A percentile compares a stretch with the other conserved stretches of the same genome.
phyloP scores from a whole-genome alignment of 441 rosid species.

The Bocquillonia castaneifolia region DNA sequence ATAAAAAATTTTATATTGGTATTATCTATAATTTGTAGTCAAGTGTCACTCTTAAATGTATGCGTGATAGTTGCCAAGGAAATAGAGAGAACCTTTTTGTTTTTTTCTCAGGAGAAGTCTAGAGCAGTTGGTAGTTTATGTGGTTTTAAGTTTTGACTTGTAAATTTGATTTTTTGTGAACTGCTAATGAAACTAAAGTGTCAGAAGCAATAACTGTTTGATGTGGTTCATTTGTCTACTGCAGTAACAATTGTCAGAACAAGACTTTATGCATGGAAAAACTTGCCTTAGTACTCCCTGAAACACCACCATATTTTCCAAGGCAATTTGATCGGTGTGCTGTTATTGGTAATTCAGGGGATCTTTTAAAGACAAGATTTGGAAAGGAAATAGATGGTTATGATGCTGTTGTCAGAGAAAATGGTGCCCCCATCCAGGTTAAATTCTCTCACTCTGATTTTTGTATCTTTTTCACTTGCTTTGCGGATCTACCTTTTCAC shows the following conservation, averaged over 20 bases:
- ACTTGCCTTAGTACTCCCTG: slow-evolving; percentile 77
- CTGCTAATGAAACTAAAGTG: slow-evolving; percentile 2
- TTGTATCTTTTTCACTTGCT: slow-evolving; percentile 5
- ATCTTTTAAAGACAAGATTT: slow-evolving; percentile 80
- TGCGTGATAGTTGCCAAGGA: neutral
- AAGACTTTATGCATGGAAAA: slow-evolving; percentile 73
- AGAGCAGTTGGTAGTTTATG: neutral
- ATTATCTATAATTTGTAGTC: neutral
- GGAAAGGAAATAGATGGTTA: slow-evolving; percentile 88
- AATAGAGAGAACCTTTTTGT: neutral
- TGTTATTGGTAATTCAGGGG: slow-evolving; percentile 95
- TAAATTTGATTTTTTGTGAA: slow-evolving; percentile 11
- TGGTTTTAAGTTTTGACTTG: neutral
- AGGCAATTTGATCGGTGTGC: slow-evolving; percentile 83
- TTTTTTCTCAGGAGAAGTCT: neutral
- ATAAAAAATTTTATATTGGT: neutral
- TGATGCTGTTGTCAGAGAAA: slow-evolving; percentile 83
- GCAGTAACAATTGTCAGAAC: slow-evolving; percentile 77
- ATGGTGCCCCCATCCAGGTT: slow-evolving; percentile 92
- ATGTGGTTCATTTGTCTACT: slow-evolving; percentile 22
- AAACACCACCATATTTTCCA: slow-evolving; percentile 72
- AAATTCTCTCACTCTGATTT: slow-evolving; percentile 17
- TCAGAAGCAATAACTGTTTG: slow-evolving; percentile 14
- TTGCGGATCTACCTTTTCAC: neutral
- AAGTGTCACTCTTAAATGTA: neutral